These are phyloP conservation scores for Dactylellina parvicollis DNA, from an alignment of 2,329 filamentous ascomycete species.

Conservation along the genomic window DNA sequence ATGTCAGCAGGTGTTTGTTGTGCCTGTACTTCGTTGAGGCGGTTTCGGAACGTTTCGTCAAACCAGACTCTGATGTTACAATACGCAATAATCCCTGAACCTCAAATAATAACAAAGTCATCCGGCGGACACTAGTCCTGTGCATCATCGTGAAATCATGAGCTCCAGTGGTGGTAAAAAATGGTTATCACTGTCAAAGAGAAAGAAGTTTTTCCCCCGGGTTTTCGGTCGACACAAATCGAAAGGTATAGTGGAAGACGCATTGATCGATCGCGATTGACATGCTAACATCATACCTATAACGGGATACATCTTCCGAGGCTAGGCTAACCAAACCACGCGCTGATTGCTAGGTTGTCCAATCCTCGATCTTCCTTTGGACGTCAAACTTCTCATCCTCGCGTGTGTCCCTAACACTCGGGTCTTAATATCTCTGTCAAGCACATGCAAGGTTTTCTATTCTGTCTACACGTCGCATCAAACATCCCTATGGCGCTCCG, in stretches of 20 bases:
- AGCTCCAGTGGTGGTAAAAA: background rate
- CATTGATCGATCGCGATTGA: too few species aligned
- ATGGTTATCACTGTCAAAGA: background rate
- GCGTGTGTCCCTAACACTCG: background rate
- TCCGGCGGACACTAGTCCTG: too few species aligned
- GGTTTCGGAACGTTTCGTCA: too few species aligned
- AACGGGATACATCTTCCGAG: too few species aligned
- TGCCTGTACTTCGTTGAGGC: too few species aligned
- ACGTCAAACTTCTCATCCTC: conserved; percentile 13
- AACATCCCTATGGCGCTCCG: background rate
- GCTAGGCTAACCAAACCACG: too few species aligned
- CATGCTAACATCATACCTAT: too few species aligned
- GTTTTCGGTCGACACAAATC: background rate
- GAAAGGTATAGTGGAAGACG: too few species aligned
- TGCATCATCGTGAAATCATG: background rate
- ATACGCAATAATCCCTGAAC: too few species aligned
- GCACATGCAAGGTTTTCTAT: conserved; percentile 15
- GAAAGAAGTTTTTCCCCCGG: background rate
- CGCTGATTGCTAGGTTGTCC: background rate
- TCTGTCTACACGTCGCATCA: background rate
- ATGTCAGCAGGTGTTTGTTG: too few species aligned
- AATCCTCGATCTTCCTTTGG: conserved; percentile 10
- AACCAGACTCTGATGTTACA: too few species aligned
- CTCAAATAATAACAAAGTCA: too few species aligned
- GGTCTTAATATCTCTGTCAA: background rate